A percentile compares a stretch with the other conserved stretches of the same genome.
These are phyloP conservation scores for Lasiodiplodia theobromae DNA, from an alignment of 2,329 filamentous ascomycete genomes.

Conservation along the genomic window DNA sequence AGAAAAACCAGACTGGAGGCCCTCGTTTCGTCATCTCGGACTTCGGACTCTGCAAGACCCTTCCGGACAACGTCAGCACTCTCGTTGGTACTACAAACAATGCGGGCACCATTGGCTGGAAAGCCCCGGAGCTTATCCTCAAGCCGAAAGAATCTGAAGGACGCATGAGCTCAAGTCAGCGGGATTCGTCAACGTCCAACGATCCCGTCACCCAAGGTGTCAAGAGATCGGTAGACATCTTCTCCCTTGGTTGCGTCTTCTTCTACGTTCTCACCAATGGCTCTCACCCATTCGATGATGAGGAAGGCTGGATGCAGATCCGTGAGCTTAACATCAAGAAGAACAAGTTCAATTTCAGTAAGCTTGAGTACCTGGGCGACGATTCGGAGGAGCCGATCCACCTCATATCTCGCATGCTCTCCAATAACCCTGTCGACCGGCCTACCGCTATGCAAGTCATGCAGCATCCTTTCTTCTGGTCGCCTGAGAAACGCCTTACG, in stretches of 20 bases:
- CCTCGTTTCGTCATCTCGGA: conserved; percentile 95
- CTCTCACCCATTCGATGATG: conserved; percentile 90
- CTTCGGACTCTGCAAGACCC: conserved; percentile 96
- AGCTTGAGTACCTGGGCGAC: conserved; percentile 78
- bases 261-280: conserved; percentile 97
- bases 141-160: conserved; percentile 53
- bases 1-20: conserved; percentile 71
- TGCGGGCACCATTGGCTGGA: conserved; percentile 95
- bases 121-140: conserved; percentile 89
- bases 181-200: conserved; percentile 49
- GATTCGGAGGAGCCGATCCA: conserved; percentile 88
- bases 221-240: conserved; percentile 96
- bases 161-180: conserved; percentile 51
- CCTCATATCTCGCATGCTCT: conserved; percentile 82
- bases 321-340: conserved; percentile 97
- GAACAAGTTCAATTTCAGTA: conserved; percentile 75
- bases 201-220: conserved; percentile 71
- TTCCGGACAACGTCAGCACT: conserved; percentile 92
- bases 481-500: conserved; percentile 81
- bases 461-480: conserved; percentile 97
- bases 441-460: conserved; percentile 82
- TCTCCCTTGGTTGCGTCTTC: conserved; percentile 96
- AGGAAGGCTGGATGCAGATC: conserved; percentile 83
- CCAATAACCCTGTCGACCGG: conserved; percentile 67
- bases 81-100: conserved; percentile 94